These are phyloP conservation scores for Neofusicoccum laricinum DNA, from an alignment of 2,329 filamentous ascomycete species.

Conservation along the genomic window DNA sequence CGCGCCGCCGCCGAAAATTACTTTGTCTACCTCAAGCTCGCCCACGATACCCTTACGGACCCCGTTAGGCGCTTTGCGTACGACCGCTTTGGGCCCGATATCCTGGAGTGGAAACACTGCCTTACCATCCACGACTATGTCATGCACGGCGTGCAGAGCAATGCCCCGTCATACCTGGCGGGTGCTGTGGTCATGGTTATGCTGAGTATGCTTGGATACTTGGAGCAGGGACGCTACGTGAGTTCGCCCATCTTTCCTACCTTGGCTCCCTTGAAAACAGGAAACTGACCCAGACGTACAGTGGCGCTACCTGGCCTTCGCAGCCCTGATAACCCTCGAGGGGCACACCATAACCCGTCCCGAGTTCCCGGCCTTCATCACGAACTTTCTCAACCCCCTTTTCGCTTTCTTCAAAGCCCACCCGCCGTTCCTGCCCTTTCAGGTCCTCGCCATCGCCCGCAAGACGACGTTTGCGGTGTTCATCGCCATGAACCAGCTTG, in stretches of 20 bases:
- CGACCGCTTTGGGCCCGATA: conserved; percentile 77
- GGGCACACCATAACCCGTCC: conserved; percentile 56
- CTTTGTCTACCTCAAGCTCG: conserved; percentile 81
- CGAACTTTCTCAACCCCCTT: conserved; percentile 48
- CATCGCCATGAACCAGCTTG: conserved; percentile 34
- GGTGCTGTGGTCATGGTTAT: conserved; percentile 59
- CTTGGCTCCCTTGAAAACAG: background rate
- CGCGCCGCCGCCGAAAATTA: conserved; percentile 47
- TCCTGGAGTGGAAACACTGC: conserved; percentile 65
- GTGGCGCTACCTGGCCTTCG: conserved; percentile 53
- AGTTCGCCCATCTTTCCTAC: conserved; percentile 28
- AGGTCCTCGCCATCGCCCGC: conserved; percentile 72
- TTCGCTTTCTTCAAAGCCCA: conserved; percentile 42
- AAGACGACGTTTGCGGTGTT: conserved; percentile 66
- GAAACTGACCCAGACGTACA: background rate
- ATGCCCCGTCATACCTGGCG: conserved; percentile 60
- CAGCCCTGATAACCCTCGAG: conserved; percentile 56
- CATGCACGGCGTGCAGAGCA: conserved; percentile 59
- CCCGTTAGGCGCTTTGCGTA: conserved; percentile 79
- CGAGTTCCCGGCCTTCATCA: conserved; percentile 42
- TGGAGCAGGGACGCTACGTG: conserved; percentile 61
- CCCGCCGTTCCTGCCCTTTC: conserved; percentile 76
- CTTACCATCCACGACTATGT: conserved; percentile 72
- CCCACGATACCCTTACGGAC: conserved; percentile 78
- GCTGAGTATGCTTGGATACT: conserved; percentile 63